phyloP scores from a whole-genome alignment of 805 yeast genomes.

The Lipomyces mesembrius region DNA sequence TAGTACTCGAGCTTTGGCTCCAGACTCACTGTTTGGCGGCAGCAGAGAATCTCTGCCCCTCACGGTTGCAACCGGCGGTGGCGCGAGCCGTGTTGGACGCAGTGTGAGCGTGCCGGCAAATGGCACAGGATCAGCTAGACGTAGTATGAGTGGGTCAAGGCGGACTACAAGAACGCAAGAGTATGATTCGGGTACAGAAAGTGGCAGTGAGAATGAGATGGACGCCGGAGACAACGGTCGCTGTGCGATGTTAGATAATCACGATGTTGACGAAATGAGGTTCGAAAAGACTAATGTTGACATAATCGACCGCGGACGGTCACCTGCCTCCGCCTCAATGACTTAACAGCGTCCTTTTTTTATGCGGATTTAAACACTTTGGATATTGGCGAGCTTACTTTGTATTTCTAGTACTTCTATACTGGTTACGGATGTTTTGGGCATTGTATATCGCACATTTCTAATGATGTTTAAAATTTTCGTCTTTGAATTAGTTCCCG shows the following conservation, averaged over 20 bases:
- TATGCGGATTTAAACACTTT: neutral
- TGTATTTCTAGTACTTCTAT: neutral
- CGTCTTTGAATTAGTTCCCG: too few species aligned
- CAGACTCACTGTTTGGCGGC: slow-evolving; percentile 35
- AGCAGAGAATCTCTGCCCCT: slow-evolving; percentile 36
- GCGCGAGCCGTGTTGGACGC: slow-evolving; percentile 10
- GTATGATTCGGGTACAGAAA: slow-evolving; percentile 11
- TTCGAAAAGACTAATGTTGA: neutral
- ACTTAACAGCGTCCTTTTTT: neutral
- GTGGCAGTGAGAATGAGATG: slow-evolving; percentile 5
- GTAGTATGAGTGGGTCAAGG: slow-evolving; percentile 23
- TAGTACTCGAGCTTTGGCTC: slow-evolving; percentile 37
- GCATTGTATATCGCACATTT: too few species aligned
- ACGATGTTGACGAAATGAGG: neutral
- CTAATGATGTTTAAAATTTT: too few species aligned
- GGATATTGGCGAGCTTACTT: neutral
- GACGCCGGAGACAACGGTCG: neutral
- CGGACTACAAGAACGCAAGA: slow-evolving; percentile 18
- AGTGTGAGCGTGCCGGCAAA: slow-evolving; percentile 7
- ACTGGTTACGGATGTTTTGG: too few species aligned
- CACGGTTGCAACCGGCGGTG: slow-evolving; percentile 29
- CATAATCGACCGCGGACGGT: neutral
- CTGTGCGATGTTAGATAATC: neutral
- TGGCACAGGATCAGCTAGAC: slow-evolving; percentile 5
- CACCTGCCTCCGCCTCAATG: neutral